A percentile compares a stretch with the other conserved stretches of the same genome.
These are phyloP conservation scores for Dothiorella sarmentorum DNA, from an alignment of 2,329 filamentous ascomycete genomes.

Conservation along the genomic window DNA sequence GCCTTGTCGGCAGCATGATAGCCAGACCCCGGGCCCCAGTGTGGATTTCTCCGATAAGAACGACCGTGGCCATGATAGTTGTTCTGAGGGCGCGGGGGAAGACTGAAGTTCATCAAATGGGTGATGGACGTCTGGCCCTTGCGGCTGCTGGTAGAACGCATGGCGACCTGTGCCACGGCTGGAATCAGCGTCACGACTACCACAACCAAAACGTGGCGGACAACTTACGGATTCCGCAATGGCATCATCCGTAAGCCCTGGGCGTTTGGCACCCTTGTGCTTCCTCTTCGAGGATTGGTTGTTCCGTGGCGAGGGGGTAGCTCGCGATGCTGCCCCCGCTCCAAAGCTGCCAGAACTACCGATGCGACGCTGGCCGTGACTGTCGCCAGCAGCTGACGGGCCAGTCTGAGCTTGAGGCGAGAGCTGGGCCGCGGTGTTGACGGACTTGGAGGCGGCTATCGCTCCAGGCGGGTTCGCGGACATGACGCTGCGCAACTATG, in stretches of 20 bases:
- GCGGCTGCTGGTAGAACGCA: slow-evolving; percentile 64
- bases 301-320: slow-evolving; percentile 61
- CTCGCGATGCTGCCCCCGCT: slow-evolving; percentile 36
- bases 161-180: slow-evolving; percentile 50
- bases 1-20: slow-evolving; percentile 91
- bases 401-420: slow-evolving; percentile 44
- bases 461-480: slow-evolving; percentile 43
- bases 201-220: not conserved
- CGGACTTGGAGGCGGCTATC: slow-evolving; percentile 41
- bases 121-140: slow-evolving; percentile 97
- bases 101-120: slow-evolving; percentile 87
- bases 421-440: slow-evolving; percentile 35
- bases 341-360: slow-evolving; percentile 38
- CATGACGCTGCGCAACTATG: slow-evolving; percentile 30
- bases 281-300: slow-evolving; percentile 74
- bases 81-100: slow-evolving; percentile 68
- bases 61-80: slow-evolving; percentile 49
- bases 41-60: slow-evolving; percentile 62
- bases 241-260: slow-evolving; percentile 72
- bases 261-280: slow-evolving; percentile 76
- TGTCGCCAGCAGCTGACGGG: slow-evolving; percentile 43
- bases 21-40: slow-evolving; percentile 82
- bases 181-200: not conserved
- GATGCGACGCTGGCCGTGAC: slow-evolving; percentile 43
- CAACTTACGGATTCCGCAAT: slow-evolving; percentile 74